Evolutionary conservation across 176 grass and related monocot genomes (phyloP).

Genomic region (Triticum turgidum): DNA sequence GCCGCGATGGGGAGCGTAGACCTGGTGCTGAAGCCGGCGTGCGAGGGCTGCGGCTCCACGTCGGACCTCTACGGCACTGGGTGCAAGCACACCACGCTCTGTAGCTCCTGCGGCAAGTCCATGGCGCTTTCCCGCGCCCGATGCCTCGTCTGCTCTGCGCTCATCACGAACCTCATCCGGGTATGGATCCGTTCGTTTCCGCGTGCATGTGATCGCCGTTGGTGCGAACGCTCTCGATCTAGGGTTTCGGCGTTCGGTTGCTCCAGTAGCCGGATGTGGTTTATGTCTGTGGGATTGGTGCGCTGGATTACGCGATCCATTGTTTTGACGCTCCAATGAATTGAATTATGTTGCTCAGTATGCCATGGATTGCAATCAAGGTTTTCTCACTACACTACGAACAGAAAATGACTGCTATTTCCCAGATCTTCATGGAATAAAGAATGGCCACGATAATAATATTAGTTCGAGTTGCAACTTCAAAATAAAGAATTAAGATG

Average conservation of each 20-base stretch:
- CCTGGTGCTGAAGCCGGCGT: constrained; percentile 81
- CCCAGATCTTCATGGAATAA: not conserved
- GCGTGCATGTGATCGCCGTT: not conserved
- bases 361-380: not conserved
- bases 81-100: constrained; percentile 96
- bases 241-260: constrained; percentile 44
- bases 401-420: not conserved
- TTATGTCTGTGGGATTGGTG: not conserved
- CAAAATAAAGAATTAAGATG: not conserved
- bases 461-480: constrained; percentile 4
- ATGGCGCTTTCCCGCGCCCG: constrained; percentile 66
- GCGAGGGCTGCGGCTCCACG: constrained; percentile 72
- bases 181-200: constrained; percentile 32
- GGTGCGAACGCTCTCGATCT: not conserved
- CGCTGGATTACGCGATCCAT: not conserved
- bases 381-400: not conserved
- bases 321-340: not conserved
- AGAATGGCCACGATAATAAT: not conserved
- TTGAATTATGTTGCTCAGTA: constrained; percentile 16
- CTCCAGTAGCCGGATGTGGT: not conserved
- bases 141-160: constrained; percentile 65
- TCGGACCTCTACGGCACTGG: constrained; percentile 87
- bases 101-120: constrained; percentile 77
- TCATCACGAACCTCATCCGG: constrained; percentile 80
- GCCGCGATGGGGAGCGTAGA: constrained; percentile 46